Evolutionary conservation across 2,329 filamentous ascomycete genomes (phyloP), one percentile per base, ranked within the genome.

Genomic region (Diaporthe humulicola): DNA sequence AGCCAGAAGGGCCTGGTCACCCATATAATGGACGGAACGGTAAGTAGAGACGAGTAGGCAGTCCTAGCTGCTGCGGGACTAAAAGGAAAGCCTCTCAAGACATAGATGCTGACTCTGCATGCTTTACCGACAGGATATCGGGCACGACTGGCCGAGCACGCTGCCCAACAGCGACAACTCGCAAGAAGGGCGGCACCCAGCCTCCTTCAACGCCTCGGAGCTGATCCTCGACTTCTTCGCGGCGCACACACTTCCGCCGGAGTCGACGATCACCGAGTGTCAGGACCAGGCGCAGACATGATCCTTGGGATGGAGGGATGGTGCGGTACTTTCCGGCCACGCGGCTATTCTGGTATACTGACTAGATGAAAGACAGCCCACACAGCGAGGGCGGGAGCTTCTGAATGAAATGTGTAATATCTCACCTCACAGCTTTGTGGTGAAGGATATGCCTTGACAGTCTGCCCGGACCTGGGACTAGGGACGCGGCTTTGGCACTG

Each of bases 11-110:
- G 78, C 0, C 78, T 79, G 3, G 77, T 79, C 1, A 71, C 82
- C 73, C 83, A 84, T 72, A 82, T 82, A 64, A 83, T 81, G 70
- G 79, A 84, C 2, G 80, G 80, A 9, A 83, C 36, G 48, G 73
- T 74, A 48, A 74, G 73, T 71, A 58, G 12, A 9, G 12, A 30
- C 17, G 17, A 3, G 25, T n/a, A 33, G 30, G 17, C 42, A 50
- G 30, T 12, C 52, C 54, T 60, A 25, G 54, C 38, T 70, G 52
- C 28, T 48, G 38, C 52, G 25, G 19, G 4, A n/a, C 8, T 15
- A 48, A 10, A 15, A 4, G n/a, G n/a, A 3, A n/a, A 17, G 5
- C 1, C 2, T 17, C 45, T 4, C 17, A 45, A 22, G 70, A 30
- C 19, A 28, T 9, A 6, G 3, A 50, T 66, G 67, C 69, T 74